Evolutionary conservation across 2,329 filamentous ascomycete species (phyloP), one percentile per base, ranked within the genome.

Genomic region (Microthyrium microscopicum): DNA sequence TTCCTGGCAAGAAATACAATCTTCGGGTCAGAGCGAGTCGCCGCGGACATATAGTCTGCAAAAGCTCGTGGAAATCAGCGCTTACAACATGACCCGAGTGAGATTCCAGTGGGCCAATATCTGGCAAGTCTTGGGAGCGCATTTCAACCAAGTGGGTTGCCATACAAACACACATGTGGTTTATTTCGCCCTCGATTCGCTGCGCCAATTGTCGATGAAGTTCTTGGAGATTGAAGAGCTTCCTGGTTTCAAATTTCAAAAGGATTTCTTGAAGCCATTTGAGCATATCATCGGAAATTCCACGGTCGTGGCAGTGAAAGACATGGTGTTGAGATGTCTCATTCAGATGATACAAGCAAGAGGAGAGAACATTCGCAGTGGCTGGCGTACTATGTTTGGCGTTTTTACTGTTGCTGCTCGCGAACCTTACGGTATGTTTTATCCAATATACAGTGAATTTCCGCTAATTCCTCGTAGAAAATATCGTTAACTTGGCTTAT

Each of bases 321-420:
- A 99, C 46, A 87, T 98, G 78, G 83, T 93, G 29, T 62, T 99
- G 17, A 74, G 87, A 27, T 99, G 91, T 51, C 62, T 99, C 40
- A 91, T 94, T 36, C 91, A 99, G 56, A 98, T 99, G 91, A 93
- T 98, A 30, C 89, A 98, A 58, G 85, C 87, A 20, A 71, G 82
- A 37, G 91, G 91, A 5, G 80, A 94, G 55, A 95, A 95, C 45
- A 98, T 99, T 48, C 77, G 87, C 33, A 94, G 85, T 25, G 89
- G 89, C 4, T 99, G 89, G 89, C 78, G 89, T 51, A 95, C 91
- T 15, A 98, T 99, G 87, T 95, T 99, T 55, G 89, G 87, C 4
- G 87, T 94, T 20, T 98, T 98, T 50, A 94, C 87, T 1, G 84
- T 95, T 24, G 89, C 91, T 19, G 89, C 91, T 13, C 70, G 78